Conservation (phyloP, 139 green algal genomes). For the Chlamydomonas urium region DNA sequence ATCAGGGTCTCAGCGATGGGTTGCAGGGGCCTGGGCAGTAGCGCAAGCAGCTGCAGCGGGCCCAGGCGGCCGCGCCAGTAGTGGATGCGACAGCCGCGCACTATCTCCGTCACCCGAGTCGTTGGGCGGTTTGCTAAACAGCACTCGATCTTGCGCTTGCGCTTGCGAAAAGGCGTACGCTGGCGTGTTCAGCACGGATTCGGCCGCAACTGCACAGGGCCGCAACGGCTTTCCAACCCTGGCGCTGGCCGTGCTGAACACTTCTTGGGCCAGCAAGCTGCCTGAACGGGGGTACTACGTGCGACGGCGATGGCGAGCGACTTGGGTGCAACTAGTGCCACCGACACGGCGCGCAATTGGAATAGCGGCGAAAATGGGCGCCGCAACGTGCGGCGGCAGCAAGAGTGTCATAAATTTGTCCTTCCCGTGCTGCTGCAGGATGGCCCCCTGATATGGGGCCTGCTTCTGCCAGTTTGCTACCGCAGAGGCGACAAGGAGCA, state of each 20-base stretch:
- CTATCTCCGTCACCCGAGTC: not conserved
- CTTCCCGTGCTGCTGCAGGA: not conserved
- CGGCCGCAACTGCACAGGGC: no score
- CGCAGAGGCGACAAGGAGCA: not conserved
- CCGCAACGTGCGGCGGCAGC: not conserved
- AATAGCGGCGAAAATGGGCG: not conserved
- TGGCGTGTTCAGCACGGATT: not conserved
- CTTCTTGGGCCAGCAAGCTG: not conserved
- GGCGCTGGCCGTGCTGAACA: no score
- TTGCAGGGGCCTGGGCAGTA: no score
- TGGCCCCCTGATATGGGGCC: not conserved
- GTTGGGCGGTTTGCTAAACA: not conserved
- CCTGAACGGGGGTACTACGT: not conserved
- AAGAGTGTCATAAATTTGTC: not conserved
- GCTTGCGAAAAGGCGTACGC: not conserved
- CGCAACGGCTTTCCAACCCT: no score
- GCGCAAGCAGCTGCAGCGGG: not conserved
- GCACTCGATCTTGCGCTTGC: not conserved
- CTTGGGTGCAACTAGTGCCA: not conserved
- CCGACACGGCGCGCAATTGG: not conserved
- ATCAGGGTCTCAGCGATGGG: no score
- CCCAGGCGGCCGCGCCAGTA: not conserved
- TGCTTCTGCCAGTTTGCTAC: conserved; percentile 9
- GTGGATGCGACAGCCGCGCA: not conserved
- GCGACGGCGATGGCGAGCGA: not conserved